Base-by-base conservation (phyloP, 148 eudicot species). In the Rhododendron williamsianum region DNA sequence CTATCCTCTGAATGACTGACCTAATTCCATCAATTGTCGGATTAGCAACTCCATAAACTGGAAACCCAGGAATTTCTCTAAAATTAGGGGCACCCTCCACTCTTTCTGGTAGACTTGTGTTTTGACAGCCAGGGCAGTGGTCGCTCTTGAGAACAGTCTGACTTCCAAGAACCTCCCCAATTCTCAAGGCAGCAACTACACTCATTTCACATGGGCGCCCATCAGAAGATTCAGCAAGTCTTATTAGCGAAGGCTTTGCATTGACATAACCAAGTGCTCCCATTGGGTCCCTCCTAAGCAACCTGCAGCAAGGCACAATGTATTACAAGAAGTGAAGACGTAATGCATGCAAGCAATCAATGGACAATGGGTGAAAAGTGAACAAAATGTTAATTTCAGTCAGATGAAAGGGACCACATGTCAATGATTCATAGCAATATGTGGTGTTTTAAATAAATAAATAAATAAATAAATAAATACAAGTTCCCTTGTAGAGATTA, bases 11-110 rank as follows among this genome's bases (percentile, higher is more conserved):
- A 84, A 96, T 94, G 83, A 96, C 98, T 77, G 98, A 94, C 77
- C 90, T 91, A 87, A 96, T 96, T 60, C 98, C 98, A 88, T 96
- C 94, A 86, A 93, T 82, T 16, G 98, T 96, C 77, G 98, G 98
- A 90, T 93, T 96, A 56, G 98, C 98, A 87, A 96, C 98, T 73
- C 98, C 98, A 89, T 92, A 96, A 79, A 96, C 98, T 78, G 98
- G 97, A 91, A 96, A 94, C 36, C 94, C 98, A 69, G 93, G 93
- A 87, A 96, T 95, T 91, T 94, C 98, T 90, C 98, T 91, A 89
- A 96, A 96, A 88, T 96, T 96, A 85, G 98, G 98, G 84, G 98
- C 98, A 91, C 98, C 98, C 82, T 96, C 98, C 81, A 96, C 93
- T 91, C 95, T 92, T 90, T 96, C 98, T 19, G 91, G 91, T 86